Evolutionary conservation across 305 asterid genomes (phyloP), one percentile per base, ranked within the genome.

Genomic region (Rubia tinctorum): DNA sequence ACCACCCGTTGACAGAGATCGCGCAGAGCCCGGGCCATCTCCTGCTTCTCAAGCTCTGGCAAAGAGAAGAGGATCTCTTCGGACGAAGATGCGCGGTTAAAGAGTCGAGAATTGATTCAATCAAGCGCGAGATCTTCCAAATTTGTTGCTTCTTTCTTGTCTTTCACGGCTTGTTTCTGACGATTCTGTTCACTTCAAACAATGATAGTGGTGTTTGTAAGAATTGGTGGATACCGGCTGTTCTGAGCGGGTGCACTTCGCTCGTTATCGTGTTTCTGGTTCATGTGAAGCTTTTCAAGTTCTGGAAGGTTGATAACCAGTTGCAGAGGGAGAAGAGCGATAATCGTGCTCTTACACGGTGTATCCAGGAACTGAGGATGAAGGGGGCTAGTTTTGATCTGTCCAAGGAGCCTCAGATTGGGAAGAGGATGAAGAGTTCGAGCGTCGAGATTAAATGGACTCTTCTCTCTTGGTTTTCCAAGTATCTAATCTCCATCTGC

Each of bases 371-470:
- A 68, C 42, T 95, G 89, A 87, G 99, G 85, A 95, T 95, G 99
- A 95, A 92, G 70, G 98, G 99, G 44, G 81, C 85, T 25, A 90
- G 97, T 30, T 95, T 90, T 70, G 99, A 92, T 81, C 30, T 92
- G 87, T 75, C 87, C 2, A 92, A 84, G 74, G 98, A 84, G 82
- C 96, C 98, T 20, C 83, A 77, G 75, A 84, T 73, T 77, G 98
- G 96, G 82, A 95, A 89, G 85, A 88, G 86, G 73, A 73, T 95
- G 92, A 95, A 95, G 87, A 95, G 99, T 78, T 95, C 99, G 7
- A 95, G 99, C 62, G 99, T 91, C 83, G 99, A 95, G 91, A 89
- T 92, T 75, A 95, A 86, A 74, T 90, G 97, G 97, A 88, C 81
- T 85, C 96, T 96, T 7, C 51, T 95, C 55, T 79, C 89, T 61